Percentiles rank a stretch among this genome's conserved stretches.
Evolutionary conservation across 1,284 basidiomycete species (phyloP).

Genomic region (Trichosporon ovoides): DNA sequence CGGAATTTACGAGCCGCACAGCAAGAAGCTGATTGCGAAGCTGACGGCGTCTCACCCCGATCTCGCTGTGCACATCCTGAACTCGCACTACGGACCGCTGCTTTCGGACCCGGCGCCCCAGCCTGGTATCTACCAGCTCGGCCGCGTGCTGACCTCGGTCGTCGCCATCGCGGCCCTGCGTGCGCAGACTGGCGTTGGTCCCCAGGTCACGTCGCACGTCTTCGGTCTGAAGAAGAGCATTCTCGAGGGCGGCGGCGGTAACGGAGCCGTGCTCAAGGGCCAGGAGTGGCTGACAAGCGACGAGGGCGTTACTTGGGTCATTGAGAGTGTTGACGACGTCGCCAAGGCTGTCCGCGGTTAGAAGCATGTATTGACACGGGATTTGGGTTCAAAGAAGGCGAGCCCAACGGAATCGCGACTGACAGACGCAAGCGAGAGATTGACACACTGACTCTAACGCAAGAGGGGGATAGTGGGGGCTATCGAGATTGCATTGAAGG

Average conservation of each 20-base stretch:
- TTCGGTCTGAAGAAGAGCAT: slow-evolving; percentile 67
- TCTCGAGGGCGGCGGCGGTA: slow-evolving; percentile 65
- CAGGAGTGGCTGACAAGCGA: slow-evolving; percentile 85
- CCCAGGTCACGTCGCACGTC: slow-evolving; percentile 85
- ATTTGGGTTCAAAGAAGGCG: not conserved
- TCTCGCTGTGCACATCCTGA: slow-evolving; percentile 76
- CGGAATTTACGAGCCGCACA: slow-evolving; percentile 85
- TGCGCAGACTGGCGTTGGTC: slow-evolving; percentile 82
- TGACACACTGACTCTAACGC: no score
- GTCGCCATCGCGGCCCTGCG: slow-evolving; percentile 87
- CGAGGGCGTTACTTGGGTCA: slow-evolving; percentile 86
- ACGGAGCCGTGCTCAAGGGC: slow-evolving; percentile 50
- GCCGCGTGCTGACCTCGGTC: slow-evolving; percentile 78
- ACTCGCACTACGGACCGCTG: slow-evolving; percentile 77
- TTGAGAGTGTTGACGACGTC: slow-evolving; percentile 71
- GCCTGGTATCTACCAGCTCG: slow-evolving; percentile 54
- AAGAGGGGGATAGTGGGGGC: no score
- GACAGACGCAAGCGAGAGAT: no score
- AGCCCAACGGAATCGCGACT: no score
- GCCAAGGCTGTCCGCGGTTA: slow-evolving; percentile 43
- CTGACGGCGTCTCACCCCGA: slow-evolving; percentile 68
- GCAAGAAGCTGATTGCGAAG: slow-evolving; percentile 81
- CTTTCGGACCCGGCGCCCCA: slow-evolving; percentile 60
- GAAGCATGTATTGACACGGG: not conserved
- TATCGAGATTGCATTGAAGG: no score